Percentiles rank a stretch among this genome's conserved stretches.
phyloP scores from a whole-genome alignment of 495 filamentous ascomycete species.

The Neurospora sp. region DNA sequence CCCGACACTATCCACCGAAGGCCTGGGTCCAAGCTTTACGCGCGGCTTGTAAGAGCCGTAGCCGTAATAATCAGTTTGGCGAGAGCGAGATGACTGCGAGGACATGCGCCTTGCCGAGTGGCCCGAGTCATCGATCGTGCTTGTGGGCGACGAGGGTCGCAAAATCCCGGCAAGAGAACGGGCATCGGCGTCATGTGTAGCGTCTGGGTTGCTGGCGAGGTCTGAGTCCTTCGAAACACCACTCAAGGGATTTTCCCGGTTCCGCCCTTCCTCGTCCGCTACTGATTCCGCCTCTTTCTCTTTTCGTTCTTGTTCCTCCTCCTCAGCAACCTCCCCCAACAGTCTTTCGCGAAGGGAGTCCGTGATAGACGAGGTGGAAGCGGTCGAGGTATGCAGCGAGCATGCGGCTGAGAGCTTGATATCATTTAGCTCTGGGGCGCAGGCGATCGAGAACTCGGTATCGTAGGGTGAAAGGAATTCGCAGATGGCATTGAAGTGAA shows the following conservation, averaged over 20 bases:
- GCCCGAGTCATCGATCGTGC: slow-evolving; percentile 21
- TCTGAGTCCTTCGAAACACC: slow-evolving; percentile 23
- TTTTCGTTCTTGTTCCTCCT: slow-evolving; percentile 51
- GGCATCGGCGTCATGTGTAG: slow-evolving; percentile 31
- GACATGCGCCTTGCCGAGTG: slow-evolving; percentile 36
- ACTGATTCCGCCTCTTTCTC: slow-evolving; percentile 38
- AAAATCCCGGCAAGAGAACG: slow-evolving; percentile 30
- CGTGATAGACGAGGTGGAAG: slow-evolving; percentile 77
- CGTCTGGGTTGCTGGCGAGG: slow-evolving; percentile 26
- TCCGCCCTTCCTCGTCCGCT: slow-evolving; percentile 28
- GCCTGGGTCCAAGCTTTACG: slow-evolving; percentile 75
- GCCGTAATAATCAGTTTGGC: slow-evolving; percentile 47
- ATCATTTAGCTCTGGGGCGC: slow-evolving; percentile 73
- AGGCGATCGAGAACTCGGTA: slow-evolving; percentile 61
- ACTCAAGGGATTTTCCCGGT: background rate
- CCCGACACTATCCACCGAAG: slow-evolving; percentile 57
- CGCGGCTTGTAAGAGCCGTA: slow-evolving; percentile 54
- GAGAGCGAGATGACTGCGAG: slow-evolving; percentile 50
- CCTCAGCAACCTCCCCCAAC: slow-evolving; percentile 86
- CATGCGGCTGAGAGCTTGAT: slow-evolving; percentile 79
- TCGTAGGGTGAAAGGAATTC: slow-evolving; percentile 86
- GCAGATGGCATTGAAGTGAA: slow-evolving; percentile 80
- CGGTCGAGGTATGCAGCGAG: slow-evolving; percentile 79
- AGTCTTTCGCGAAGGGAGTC: slow-evolving; percentile 65
- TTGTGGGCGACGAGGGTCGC: slow-evolving; percentile 28